Evolutionary conservation across 352 stramenopile species (phyloP).

Genomic region (Pythium scleroteichum): DNA sequence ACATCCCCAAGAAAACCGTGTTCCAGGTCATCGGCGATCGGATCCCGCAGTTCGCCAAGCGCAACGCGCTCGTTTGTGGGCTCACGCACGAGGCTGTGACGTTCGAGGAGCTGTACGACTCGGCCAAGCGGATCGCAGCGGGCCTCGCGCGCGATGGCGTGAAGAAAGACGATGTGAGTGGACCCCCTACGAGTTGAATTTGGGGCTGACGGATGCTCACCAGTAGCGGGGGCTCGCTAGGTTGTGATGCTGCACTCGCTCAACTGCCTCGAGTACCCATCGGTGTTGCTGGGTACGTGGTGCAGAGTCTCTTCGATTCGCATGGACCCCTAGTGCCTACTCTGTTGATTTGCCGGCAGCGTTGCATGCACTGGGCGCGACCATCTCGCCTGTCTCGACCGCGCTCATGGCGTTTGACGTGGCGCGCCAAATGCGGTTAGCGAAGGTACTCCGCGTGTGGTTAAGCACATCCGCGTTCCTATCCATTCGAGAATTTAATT

Average conservation of each 20-base stretch:
- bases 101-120: constrained; percentile 46
- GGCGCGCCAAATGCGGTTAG: background rate
- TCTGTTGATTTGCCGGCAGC: background rate
- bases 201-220: too few relatives aligned
- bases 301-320: background rate
- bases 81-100: constrained; percentile 50
- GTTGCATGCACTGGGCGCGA: constrained; percentile 38
- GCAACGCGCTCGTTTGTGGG: constrained; percentile 54
- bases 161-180: constrained; percentile 47
- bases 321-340: background rate
- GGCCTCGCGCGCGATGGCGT: constrained; percentile 48
- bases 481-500: too few relatives aligned
- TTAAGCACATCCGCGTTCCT: too few relatives aligned
- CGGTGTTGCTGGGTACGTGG: constrained; percentile 43
- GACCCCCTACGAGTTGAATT: too few relatives aligned
- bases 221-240: too few relatives aligned
- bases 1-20: constrained; percentile 55
- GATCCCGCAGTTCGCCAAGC: constrained; percentile 36
- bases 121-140: constrained; percentile 43
- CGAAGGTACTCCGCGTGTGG: constrained; percentile 47
- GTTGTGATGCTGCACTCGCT: constrained; percentile 59
- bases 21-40: constrained; percentile 55
- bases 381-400: too few relatives aligned
- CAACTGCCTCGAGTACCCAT: constrained; percentile 69
- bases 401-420: too few relatives aligned